phyloP scores from a whole-genome alignment of 345 rosid species.

The Sapria himalayana region DNA sequence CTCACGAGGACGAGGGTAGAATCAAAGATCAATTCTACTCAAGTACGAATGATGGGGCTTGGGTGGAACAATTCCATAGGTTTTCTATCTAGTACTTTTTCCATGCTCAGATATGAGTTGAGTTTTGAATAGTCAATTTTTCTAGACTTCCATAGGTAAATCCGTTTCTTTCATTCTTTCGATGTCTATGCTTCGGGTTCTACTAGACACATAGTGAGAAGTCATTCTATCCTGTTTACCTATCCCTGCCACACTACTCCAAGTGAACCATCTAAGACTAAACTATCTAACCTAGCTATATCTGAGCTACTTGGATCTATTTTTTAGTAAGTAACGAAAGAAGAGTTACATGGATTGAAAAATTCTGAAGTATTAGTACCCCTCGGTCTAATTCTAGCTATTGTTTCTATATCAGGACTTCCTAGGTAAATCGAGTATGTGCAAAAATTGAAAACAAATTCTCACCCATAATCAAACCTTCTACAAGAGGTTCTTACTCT shows the following conservation, averaged over 20 bases:
- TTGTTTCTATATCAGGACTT: neutral
- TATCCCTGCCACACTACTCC: neutral
- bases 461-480: neutral
- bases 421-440: neutral
- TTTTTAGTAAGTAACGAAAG: neutral
- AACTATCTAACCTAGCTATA: neutral
- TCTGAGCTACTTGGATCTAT: neutral
- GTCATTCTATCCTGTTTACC: neutral
- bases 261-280: neutral
- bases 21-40: too few relatives aligned
- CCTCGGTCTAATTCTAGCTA: neutral
- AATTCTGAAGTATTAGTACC: neutral
- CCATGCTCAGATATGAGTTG: neutral
- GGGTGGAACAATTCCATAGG: too few relatives aligned
- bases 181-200: neutral
- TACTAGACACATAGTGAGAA: neutral
- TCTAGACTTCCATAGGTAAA: neutral
- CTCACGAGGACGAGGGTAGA: too few relatives aligned
- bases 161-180: neutral
- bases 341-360: neutral
- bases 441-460: neutral
- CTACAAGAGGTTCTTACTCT: neutral
- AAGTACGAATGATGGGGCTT: too few relatives aligned
- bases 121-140: neutral
- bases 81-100: too few relatives aligned